These are phyloP conservation scores for Salicornia ramosissima DNA, from an alignment of 148 eudicot species.

Conservation along the genomic window DNA sequence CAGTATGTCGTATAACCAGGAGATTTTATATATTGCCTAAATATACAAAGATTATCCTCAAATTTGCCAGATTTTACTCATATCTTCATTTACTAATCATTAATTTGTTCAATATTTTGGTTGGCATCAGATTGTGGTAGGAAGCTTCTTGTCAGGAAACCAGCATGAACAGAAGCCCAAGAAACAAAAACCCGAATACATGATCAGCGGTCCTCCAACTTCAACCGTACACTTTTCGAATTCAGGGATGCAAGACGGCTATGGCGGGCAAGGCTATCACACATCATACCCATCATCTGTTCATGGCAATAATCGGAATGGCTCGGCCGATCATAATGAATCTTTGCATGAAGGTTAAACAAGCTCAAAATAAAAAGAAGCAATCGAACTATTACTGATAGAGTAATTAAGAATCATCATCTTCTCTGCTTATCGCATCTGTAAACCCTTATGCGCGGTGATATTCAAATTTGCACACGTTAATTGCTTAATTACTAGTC, in stretches of 20 bases:
- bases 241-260: slow-evolving; percentile 44
- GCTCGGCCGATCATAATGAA: slow-evolving; percentile 47
- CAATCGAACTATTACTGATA: neutral
- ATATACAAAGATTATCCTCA: too few relatives aligned
- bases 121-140: slow-evolving; percentile 69
- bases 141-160: slow-evolving; percentile 82
- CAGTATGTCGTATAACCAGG: too few relatives aligned
- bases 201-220: slow-evolving; percentile 35
- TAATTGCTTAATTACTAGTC: slow-evolving; percentile 6
- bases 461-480: slow-evolving; percentile 1
- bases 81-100: neutral
- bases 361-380: neutral
- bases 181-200: slow-evolving; percentile 57
- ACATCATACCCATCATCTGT: slow-evolving; percentile 40
- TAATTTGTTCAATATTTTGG: neutral
- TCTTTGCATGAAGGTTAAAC: slow-evolving; percentile 28
- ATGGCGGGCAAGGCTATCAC: slow-evolving; percentile 26
- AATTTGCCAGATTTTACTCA: too few relatives aligned
- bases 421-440: slow-evolving; percentile 11
- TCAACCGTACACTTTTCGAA: slow-evolving; percentile 46
- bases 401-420: neutral
- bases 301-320: slow-evolving; percentile 54
- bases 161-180: slow-evolving; percentile 76
- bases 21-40: too few relatives aligned
- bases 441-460: slow-evolving; percentile 12